Evolutionary conservation across 805 yeast genomes (phyloP).

Genomic region (Candida xyloterini): DNA sequence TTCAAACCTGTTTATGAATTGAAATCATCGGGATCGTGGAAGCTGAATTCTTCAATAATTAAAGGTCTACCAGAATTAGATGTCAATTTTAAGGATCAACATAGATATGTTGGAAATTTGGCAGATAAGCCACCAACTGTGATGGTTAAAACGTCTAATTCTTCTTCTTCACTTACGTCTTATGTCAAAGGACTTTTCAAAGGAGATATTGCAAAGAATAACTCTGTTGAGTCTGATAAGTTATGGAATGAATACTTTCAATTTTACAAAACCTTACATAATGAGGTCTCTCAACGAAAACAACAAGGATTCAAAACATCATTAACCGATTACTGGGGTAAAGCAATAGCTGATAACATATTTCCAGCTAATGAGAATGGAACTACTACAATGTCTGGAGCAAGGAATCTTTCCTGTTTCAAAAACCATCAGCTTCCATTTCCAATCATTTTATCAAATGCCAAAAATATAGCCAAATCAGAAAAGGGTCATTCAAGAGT

Average conservation of each 20-base stretch:
- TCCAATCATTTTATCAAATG: conserved; percentile 45
- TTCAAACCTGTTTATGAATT: conserved; percentile 34
- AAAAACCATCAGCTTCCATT: conserved; percentile 42
- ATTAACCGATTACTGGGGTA: conserved; percentile 68
- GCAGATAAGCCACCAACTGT: conserved; percentile 5
- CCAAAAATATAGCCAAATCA: conserved; percentile 35
- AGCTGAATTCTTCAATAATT: conserved; percentile 44
- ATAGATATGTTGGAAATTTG: not conserved
- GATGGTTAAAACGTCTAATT: conserved; percentile 12
- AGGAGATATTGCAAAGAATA: conserved; percentile 2
- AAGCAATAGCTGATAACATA: conserved; percentile 50
- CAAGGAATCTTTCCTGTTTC: conserved; percentile 38
- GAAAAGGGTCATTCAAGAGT: conserved; percentile 40
- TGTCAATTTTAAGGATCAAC: conserved; percentile 22
- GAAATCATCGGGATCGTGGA: conserved; percentile 36
- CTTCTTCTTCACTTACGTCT: conserved; percentile 11
- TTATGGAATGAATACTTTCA: conserved; percentile 31
- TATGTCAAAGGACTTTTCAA: conserved; percentile 14
- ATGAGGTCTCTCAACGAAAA: conserved; percentile 51
- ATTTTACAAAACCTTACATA: conserved; percentile 52
- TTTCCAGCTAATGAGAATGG: conserved; percentile 35
- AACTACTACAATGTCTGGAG: conserved; percentile 39
- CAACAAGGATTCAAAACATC: conserved; percentile 52
- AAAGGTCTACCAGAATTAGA: conserved; percentile 59
- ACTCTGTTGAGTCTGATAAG: conserved; percentile 12